Evolutionary conservation across 225 moss, liverwort and hornwort species (phyloP), one percentile per base, ranked within the genome.

Genomic region (Neckera pumila): DNA sequence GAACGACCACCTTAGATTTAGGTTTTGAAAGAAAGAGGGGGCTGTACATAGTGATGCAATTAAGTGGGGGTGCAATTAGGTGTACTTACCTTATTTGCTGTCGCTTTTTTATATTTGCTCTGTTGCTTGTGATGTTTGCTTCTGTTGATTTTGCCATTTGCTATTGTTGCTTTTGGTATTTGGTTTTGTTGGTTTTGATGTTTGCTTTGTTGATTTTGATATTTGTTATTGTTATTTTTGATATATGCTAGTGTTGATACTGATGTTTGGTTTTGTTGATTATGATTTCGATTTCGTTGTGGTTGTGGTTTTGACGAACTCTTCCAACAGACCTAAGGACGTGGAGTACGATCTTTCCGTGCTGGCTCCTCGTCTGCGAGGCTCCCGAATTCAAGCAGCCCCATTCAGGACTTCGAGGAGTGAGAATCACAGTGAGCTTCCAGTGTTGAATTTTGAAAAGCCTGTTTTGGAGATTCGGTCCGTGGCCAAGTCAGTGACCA

Each of bases 341-440:
- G 85, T 99, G 33, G 93, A 93, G 53, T 96, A 96, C 79, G 96
- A 99, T 43, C 88, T 96, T 15, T 91, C 95, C 2, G 60, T 73
- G 6, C 57, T 97, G 80, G 95, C 95, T 22, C 93, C 97, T 33
- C 80, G 83, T 36, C 57, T 99, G 45, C 91, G 38, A 21, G 90
- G 89, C 64, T 43, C 59, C 4, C 49, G 83, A 11, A 81, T 95
- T 25, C 92, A 95, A 74, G 99, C 88, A 12, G 92, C 93, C 20
- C 92, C 96, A 20, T 92, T 96, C 70, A 85, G 96, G 38, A 99
- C 99, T 7, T 92, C 96, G 12, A 86, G 67, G 25, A 90, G 62
- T 15, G 96, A 97, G 87, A 95, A 94, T 47, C 99, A 99, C 57
- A 64, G 82, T 60, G 93, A 92, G 86, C 92, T 99, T 36, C 88